Percentiles rank a stretch among this genome's conserved stretches.
phyloP scores from a whole-genome alignment of 2,329 filamentous ascomycete species.

The Cladophialophora immunda region DNA sequence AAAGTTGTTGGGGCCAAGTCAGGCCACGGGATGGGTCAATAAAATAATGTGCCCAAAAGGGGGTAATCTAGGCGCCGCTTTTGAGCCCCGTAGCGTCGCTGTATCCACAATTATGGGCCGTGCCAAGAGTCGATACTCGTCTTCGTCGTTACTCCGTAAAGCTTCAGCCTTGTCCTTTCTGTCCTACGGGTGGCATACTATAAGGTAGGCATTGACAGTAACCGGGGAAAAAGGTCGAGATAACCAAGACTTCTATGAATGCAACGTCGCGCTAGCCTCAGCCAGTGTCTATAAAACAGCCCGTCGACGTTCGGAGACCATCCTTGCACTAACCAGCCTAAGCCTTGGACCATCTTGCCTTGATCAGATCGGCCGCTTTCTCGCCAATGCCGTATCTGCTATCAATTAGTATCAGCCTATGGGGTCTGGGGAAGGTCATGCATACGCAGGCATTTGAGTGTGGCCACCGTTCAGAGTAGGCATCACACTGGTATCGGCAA shows the following conservation, averaged over 20 bases:
- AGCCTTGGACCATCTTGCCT: slow-evolving; percentile 44
- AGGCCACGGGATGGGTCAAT: not conserved
- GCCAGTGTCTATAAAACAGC: not conserved
- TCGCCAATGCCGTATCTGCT: slow-evolving; percentile 63
- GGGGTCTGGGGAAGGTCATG: not conserved
- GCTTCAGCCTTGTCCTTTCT: not conserved
- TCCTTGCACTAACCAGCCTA: not conserved
- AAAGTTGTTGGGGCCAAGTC: not conserved
- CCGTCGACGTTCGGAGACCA: not conserved
- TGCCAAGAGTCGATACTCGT: not conserved
- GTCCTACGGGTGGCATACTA: not conserved
- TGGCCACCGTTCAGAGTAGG: slow-evolving; percentile 60
- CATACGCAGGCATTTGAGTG: slow-evolving; percentile 63
- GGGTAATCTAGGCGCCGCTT: not conserved
- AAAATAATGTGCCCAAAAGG: not conserved
- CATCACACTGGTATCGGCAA: slow-evolving; percentile 64
- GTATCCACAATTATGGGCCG: not conserved
- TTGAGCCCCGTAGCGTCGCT: not conserved
- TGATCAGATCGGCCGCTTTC: slow-evolving; percentile 62
- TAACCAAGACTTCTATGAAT: too few species aligned
- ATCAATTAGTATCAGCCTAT: slow-evolving; percentile 14
- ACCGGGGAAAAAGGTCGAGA: too few species aligned
- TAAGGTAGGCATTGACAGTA: not conserved
- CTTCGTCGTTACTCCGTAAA: not conserved
- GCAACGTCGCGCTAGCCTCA: not conserved